A percentile compares a stretch with the other conserved stretches of the same genome.
These are phyloP conservation scores for Xylariaceae sp. DNA, from an alignment of 2,329 filamentous ascomycete species.

Conservation along the genomic window DNA sequence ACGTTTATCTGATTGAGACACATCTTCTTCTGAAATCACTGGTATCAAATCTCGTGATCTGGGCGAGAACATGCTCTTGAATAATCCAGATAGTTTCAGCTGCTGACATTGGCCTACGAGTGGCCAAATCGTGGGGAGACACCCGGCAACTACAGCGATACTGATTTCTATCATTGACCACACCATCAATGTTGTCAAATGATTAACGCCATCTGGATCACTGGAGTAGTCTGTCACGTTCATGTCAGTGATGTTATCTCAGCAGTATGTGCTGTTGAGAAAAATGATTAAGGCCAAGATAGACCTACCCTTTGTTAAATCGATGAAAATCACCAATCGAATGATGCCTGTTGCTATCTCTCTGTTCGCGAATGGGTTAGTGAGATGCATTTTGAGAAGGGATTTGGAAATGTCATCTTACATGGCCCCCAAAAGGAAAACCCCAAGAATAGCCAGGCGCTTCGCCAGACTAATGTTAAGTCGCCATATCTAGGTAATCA, in stretches of 20 bases:
- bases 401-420: constrained; percentile 5
- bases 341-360: constrained; percentile 9
- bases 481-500: constrained; percentile 4
- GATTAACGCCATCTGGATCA: constrained; percentile 13
- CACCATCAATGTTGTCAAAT: constrained; percentile 11
- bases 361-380: constrained; percentile 2
- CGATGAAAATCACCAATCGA: constrained; percentile 9
- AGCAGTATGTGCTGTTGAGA: no score
- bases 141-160: constrained; percentile 12
- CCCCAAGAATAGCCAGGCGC: constrained; percentile 8
- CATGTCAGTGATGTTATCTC: no score
- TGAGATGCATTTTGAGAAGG: no score
- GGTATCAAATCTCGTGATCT: no score
- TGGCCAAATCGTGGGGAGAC: constrained; percentile 14
- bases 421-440: constrained; percentile 14
- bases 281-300: no score
- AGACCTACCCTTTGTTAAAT: constrained; percentile 5
- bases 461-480: constrained; percentile 6
- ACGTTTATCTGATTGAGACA: no score
- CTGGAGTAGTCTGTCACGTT: constrained; percentile 5
- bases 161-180: constrained; percentile 17
- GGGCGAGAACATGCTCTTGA: no score
- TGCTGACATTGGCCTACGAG: constrained; percentile 7
- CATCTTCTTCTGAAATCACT: no score
- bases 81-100: no score